A percentile compares a stretch with the other conserved stretches of the same genome.
Conservation (phyloP, 192 early-diverging fungal genomes). For the Backusella australiensis region DNA sequence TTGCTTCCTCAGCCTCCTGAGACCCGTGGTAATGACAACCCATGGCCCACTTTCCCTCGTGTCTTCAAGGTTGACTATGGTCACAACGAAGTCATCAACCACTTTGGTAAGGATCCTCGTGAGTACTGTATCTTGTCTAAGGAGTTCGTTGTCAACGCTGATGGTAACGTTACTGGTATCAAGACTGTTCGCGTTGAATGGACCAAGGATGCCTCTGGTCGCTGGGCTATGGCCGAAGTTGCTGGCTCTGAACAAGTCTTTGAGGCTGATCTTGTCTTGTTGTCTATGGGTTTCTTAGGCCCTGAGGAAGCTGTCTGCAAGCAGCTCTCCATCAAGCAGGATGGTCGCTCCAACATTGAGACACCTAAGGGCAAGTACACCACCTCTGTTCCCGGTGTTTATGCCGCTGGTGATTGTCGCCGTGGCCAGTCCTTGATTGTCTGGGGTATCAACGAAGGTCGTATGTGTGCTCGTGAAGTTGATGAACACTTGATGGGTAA, state of each 20-base stretch:
- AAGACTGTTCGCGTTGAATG: conserved; percentile 96
- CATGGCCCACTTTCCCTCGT: conserved; percentile 97
- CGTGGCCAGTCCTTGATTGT: conserved; percentile 95
- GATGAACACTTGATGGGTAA: conserved; percentile 80
- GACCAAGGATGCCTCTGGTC: conserved; percentile 74
- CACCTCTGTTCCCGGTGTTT: conserved; percentile 80
- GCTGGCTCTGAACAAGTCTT: conserved; percentile 82
- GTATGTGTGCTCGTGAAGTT: conserved; percentile 90
- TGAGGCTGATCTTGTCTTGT: conserved; percentile 86
- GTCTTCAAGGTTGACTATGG: conserved; percentile 97
- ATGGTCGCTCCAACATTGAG: conserved; percentile 76
- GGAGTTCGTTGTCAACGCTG: conserved; percentile 85
- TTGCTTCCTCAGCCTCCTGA: conserved; percentile 92
- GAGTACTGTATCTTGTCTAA: conserved; percentile 95
- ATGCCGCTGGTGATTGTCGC: conserved; percentile 97
- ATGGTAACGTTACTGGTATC: conserved; percentile 83
- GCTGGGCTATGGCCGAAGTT: conserved; percentile 90
- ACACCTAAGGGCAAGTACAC: conserved; percentile 76
- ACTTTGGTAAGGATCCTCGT: conserved; percentile 93
- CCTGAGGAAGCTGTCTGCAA: conserved; percentile 84
- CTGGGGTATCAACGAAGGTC: conserved; percentile 98
- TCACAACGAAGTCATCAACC: conserved; percentile 85
- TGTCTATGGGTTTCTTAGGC: conserved; percentile 91
- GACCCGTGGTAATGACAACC: conserved; percentile 83
- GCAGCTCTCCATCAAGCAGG: conserved; percentile 77